phyloP scores from a whole-genome alignment of 345 rosid genomes.

The Populus ilicifolia region DNA sequence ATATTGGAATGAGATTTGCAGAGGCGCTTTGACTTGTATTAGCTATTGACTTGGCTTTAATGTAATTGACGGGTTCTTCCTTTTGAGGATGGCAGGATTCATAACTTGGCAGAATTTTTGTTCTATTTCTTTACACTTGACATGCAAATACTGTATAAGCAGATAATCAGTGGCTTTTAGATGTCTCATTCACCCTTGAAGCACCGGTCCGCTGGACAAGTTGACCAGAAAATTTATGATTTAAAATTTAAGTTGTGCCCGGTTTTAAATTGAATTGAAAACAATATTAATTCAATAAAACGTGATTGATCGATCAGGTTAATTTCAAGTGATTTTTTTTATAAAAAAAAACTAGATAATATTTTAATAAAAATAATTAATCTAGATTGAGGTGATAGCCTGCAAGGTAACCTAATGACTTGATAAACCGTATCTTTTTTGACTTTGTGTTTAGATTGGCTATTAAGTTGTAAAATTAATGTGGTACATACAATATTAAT shows the following conservation, averaged over 20 bases:
- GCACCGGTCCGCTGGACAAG: not conserved
- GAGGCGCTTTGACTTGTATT: not conserved
- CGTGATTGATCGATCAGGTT: fast-evolving
- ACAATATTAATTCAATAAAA: too few relatives aligned
- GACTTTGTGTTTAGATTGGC: too few relatives aligned
- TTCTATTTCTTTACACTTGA: not conserved
- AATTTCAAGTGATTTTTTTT: too few relatives aligned
- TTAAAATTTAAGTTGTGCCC: too few relatives aligned
- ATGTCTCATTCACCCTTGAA: not conserved
- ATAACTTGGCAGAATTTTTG: not conserved
- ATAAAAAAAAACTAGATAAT: fast-evolving
- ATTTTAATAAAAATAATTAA: too few relatives aligned
- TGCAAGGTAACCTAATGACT: fast-evolving
- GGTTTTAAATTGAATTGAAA: too few relatives aligned
- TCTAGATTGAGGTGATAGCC: fast-evolving
- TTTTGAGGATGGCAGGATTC: not conserved
- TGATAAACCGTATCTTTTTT: too few relatives aligned
- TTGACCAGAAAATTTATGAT: too few relatives aligned
- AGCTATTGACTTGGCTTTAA: not conserved
- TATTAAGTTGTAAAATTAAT: too few relatives aligned
- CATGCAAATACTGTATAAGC: not conserved
- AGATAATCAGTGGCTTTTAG: not conserved
- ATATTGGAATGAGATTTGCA: not conserved
- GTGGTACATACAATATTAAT: fast-evolving
- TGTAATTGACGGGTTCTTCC: not conserved